Conservation (phyloP, 2,329 filamentous ascomycete genomes). For the Hortaea werneckii region DNA sequence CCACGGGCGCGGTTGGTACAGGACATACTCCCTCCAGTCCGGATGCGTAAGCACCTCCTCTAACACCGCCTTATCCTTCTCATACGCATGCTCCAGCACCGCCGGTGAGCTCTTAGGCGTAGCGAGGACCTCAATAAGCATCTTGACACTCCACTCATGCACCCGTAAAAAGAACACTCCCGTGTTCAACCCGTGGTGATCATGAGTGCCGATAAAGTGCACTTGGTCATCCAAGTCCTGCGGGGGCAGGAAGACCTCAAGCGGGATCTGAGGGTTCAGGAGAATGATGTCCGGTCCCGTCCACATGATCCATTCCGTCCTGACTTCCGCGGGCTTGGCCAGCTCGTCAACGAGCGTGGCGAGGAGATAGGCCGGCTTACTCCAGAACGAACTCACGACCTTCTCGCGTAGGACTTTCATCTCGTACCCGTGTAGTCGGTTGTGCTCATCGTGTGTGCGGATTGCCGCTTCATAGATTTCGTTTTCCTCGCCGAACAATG, state of each 20-base stretch:
- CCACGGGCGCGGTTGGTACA: conserved; percentile 14
- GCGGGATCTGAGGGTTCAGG: conserved; percentile 20
- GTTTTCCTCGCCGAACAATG: conserved; percentile 25
- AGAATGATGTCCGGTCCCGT: conserved; percentile 20
- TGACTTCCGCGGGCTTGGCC: conserved; percentile 14
- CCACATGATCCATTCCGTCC: conserved; percentile 25
- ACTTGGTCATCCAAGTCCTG: conserved; percentile 10
- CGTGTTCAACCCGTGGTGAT: conserved; percentile 20
- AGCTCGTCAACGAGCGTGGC: conserved; percentile 17
- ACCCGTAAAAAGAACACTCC: conserved; percentile 25
- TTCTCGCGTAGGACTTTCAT: conserved; percentile 25
- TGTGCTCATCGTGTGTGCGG: conserved; percentile 27
- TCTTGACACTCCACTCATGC: conserved; percentile 13
- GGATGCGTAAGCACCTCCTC: conserved; percentile 5
- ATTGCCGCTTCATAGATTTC: conserved; percentile 27
- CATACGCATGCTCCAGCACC: conserved; percentile 11
- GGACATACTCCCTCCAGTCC: conserved; percentile 4
- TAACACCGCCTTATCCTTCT: conserved; percentile 8
- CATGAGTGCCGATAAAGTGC: conserved; percentile 18
- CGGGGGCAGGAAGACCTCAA: conserved; percentile 25
- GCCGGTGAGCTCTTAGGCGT: conserved; percentile 1
- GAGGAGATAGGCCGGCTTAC: conserved; percentile 9
- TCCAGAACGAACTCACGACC: conserved; percentile 12
- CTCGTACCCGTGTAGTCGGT: conserved; percentile 26
- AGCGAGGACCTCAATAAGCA: conserved; percentile 15